Conservation (phyloP, 305 asterid species). For the Rubia tinctorum region DNA sequence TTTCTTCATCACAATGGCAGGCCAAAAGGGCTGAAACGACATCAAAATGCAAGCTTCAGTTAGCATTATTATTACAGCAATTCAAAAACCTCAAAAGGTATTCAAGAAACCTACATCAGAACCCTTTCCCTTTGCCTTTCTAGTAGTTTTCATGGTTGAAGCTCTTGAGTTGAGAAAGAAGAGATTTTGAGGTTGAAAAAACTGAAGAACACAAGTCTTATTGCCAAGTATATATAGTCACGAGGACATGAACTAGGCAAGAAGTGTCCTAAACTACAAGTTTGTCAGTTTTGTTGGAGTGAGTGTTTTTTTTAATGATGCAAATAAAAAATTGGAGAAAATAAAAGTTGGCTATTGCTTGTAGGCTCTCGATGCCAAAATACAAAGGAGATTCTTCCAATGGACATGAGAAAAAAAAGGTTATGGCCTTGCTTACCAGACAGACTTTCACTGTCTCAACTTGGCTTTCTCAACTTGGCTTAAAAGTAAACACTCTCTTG, state of each 20-base stretch:
- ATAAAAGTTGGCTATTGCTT: slow-evolving; percentile 28
- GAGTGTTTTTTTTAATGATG: slow-evolving; percentile 9
- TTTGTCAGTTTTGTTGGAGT: slow-evolving; percentile 26
- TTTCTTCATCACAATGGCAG: slow-evolving; percentile 87
- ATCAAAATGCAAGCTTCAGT: slow-evolving; percentile 6
- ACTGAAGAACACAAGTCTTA: slow-evolving; percentile 26
- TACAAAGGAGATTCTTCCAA: slow-evolving; percentile 51
- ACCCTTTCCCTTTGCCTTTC: slow-evolving; percentile 40
- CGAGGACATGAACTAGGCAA: slow-evolving; percentile 15
- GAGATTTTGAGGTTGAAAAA: slow-evolving; percentile 3
- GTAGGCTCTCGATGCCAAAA: slow-evolving; percentile 38
- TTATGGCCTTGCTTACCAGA: slow-evolving; percentile 49
- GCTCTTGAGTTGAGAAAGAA: slow-evolving; percentile 6
- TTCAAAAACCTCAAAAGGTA: slow-evolving; percentile 18
- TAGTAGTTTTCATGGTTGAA: slow-evolving; percentile 38
- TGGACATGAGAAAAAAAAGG: slow-evolving; percentile 46
- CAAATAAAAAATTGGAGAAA: slow-evolving; percentile 12
- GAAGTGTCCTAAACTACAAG: slow-evolving; percentile 15
- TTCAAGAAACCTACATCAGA: slow-evolving; percentile 44
- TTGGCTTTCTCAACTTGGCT: too few species aligned
- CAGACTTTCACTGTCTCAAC: slow-evolving; percentile 57
- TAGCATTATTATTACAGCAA: not conserved
- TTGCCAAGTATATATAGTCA: slow-evolving; percentile 13
- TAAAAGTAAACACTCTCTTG: not conserved
- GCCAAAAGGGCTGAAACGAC: slow-evolving; percentile 70